Evolutionary conservation across 371 early-diverging fungal genomes (phyloP).

Genomic region (Polyrhizophydium stewartii): DNA sequence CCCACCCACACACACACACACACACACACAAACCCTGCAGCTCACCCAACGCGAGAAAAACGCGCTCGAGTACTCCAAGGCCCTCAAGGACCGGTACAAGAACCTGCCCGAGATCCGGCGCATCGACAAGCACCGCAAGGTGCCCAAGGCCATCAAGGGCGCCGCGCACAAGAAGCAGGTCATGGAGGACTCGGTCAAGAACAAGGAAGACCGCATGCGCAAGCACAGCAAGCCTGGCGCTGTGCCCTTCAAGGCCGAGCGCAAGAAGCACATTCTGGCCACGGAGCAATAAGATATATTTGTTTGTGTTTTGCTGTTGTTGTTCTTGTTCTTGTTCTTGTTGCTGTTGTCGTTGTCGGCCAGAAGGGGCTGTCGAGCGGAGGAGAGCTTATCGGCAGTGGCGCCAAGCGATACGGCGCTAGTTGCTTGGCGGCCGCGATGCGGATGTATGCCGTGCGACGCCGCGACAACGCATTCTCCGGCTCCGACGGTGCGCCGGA

Average conservation of each 20-base stretch:
- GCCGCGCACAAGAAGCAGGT: conserved; percentile 72
- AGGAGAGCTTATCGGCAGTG: too few species aligned
- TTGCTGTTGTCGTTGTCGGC: too few species aligned
- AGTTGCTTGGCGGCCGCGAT: too few species aligned
- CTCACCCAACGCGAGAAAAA: conserved; percentile 73
- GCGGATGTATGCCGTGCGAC: too few species aligned
- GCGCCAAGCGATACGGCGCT: too few species aligned
- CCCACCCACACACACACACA: too few species aligned
- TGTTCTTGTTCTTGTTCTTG: too few species aligned
- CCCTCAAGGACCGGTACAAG: conserved; percentile 92
- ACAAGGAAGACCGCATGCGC: conserved; percentile 77
- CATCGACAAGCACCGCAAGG: conserved; percentile 81
- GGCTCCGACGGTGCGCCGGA: too few species aligned
- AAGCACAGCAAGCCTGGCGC: conserved; percentile 69
- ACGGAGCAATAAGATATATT: conserved; percentile 18
- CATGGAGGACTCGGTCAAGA: conserved; percentile 72
- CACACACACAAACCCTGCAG: neutral
- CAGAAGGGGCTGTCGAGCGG: too few species aligned
- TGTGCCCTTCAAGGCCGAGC: conserved; percentile 65
- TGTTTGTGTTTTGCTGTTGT: neutral
- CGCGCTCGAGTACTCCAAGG: conserved; percentile 73
- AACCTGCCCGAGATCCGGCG: conserved; percentile 89
- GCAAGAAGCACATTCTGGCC: conserved; percentile 68
- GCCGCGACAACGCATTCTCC: too few species aligned
- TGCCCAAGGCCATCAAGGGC: conserved; percentile 78